These are phyloP conservation scores for Magnolia sinica DNA, from an alignment of 164 flowering plant genomes.

Conservation along the genomic window DNA sequence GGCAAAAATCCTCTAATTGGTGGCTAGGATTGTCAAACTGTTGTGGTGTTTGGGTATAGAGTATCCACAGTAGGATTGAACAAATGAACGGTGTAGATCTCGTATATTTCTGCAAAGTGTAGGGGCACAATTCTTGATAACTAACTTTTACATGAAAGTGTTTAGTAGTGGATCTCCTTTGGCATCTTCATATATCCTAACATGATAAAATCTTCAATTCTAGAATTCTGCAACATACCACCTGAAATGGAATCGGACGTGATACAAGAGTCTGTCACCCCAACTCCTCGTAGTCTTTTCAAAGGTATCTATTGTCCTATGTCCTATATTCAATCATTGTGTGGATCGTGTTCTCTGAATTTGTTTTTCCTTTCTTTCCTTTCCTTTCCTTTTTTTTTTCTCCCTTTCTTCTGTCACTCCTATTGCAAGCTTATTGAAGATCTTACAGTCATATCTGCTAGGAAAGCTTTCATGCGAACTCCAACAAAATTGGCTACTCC, in stretches of 20 bases:
- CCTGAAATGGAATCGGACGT: constrained; percentile 37
- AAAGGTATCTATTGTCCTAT: constrained; percentile 44
- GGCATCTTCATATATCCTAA: neutral
- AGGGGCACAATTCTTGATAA: too few relatives aligned
- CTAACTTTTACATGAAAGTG: too few relatives aligned
- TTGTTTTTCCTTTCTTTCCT: neutral
- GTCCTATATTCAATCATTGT: neutral
- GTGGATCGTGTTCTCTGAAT: neutral
- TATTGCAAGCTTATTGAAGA: neutral
- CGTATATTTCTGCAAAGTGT: too few relatives aligned
- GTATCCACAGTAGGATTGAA: too few relatives aligned
- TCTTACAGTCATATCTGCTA: constrained; percentile 34
- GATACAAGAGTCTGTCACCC: constrained; percentile 34
- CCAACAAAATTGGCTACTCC: constrained; percentile 68
- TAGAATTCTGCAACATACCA: constrained; percentile 50
- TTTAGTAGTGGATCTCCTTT: neutral
- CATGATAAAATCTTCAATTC: neutral
- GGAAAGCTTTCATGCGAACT: constrained; percentile 52
- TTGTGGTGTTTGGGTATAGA: too few relatives aligned
- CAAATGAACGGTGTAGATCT: too few relatives aligned
- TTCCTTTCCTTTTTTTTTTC: neutral
- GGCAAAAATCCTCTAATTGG: too few relatives aligned
- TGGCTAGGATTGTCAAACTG: too few relatives aligned
- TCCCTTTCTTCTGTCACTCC: neutral
- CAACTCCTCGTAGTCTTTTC: constrained; percentile 47